Percentiles rank a stretch among this genome's conserved stretches.
phyloP scores from a whole-genome alignment of 1,284 basidiomycete genomes.

The Sporisorium sorghi region DNA sequence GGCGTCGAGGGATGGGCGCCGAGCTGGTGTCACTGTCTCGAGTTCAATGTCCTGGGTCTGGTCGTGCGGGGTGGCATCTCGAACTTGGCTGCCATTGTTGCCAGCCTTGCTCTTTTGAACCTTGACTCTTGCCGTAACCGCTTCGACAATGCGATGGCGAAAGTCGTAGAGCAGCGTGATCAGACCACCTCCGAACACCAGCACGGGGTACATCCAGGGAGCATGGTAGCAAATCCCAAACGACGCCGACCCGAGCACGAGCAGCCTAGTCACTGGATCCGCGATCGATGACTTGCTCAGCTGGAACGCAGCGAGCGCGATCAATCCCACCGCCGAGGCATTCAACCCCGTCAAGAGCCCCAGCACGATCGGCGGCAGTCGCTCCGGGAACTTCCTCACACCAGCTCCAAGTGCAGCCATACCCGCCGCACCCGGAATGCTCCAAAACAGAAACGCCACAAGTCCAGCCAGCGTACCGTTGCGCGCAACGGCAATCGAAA shows the following conservation, averaged over 20 bases:
- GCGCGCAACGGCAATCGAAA: slow-evolving; percentile 69
- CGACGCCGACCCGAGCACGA: slow-evolving; percentile 72
- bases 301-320: slow-evolving; percentile 74
- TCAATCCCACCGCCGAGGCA: slow-evolving; percentile 75
- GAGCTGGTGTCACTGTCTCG: slow-evolving; percentile 16
- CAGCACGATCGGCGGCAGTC: slow-evolving; percentile 73
- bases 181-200: slow-evolving; percentile 69
- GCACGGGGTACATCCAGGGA: slow-evolving; percentile 69
- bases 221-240: slow-evolving; percentile 74
- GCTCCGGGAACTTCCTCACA: slow-evolving; percentile 72
- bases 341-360: slow-evolving; percentile 75
- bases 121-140: slow-evolving; percentile 3
- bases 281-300: slow-evolving; percentile 73
- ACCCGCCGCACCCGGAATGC: slow-evolving; percentile 72
- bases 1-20: slow-evolving; percentile 12
- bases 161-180: slow-evolving; percentile 68
- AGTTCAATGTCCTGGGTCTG: slow-evolving; percentile 47
- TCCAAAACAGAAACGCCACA: slow-evolving; percentile 70
- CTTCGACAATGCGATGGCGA: slow-evolving; percentile 30
- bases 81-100: not conserved
- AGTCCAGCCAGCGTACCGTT: slow-evolving; percentile 70
- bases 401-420: slow-evolving; percentile 74
- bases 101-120: not conserved
- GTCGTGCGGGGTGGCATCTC: not conserved
- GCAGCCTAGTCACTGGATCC: slow-evolving; percentile 72